Base-by-base conservation (phyloP, 2,329 filamentous ascomycete species). In the Ascomycota sp. region DNA sequence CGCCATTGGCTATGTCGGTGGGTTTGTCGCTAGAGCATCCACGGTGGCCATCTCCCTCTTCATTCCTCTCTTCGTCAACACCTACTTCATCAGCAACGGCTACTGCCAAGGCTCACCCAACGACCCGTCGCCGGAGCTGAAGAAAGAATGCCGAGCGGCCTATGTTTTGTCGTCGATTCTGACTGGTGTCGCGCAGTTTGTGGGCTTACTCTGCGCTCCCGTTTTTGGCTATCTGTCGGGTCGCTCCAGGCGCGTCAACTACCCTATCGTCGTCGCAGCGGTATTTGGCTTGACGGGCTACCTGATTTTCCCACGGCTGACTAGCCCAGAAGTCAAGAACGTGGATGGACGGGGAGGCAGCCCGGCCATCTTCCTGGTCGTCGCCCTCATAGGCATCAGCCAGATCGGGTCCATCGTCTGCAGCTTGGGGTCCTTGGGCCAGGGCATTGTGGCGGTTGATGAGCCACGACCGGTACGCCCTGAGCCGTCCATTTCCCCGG, bases 351-450 rank as follows among this genome's bases (percentile, higher is more conserved):
- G 76, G 24, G 71, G 78, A 27, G 80, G 79, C 12, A 70, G 63
- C 27, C 65, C 69, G 0, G 60, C 57, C 9, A 72, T 92, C 11
- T 83, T 91, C 47, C 41, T 84, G 9, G 67, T 86, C 11, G 81
- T 83, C 30, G 69, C 76, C 0, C 56, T 92, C 12, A 71, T 95
- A 29, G 89, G 89, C 10, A 70, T 92, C 47, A 91, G 81, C 46
- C 89, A 98, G 54, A 95, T 98, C 39, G 89, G 86, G 2, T 78
- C 83, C 9, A 95, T 98, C 38, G 89, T 98, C 1, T 93, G 84
- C 56, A 92, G 81, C 41, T 66, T 98, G n/a, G 83, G 80, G 1
- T 71, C 89, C 1, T 65, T 98, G 3, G 82, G 82, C 28, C 72
- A 72, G 11, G 84, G 83, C 4, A 76, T 95, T 16, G 61, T 91